Percentiles rank a stretch among this genome's conserved stretches.
Conservation (phyloP, 73 alveolate species). For the Paramecium biaurelia region DNA sequence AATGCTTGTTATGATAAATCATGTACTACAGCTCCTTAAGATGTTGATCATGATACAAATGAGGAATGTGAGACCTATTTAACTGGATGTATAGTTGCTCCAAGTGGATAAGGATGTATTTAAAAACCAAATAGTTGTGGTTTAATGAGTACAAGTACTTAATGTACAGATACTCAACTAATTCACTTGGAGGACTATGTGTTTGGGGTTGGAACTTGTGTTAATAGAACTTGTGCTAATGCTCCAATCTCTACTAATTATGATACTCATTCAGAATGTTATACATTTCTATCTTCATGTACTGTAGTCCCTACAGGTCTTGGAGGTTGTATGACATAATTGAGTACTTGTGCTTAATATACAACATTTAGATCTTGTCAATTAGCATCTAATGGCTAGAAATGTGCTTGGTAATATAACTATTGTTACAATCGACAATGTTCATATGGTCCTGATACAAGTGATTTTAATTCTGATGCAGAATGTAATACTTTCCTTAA, state of each 20-base stretch:
- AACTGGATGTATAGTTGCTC: constrained; percentile 2
- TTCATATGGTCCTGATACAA: constrained; percentile 33
- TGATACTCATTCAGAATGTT: constrained; percentile 31
- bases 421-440: neutral
- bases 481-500: neutral
- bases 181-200: constrained; percentile 25
- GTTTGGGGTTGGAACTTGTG: constrained; percentile 39
- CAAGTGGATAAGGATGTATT: constrained; percentile 20
- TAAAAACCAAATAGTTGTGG: neutral
- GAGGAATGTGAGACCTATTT: neutral
- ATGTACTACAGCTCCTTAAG: constrained; percentile 1
- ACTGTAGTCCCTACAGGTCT: neutral
- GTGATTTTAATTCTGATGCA: neutral
- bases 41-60: neutral
- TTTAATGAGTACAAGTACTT: neutral
- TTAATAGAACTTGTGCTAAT: constrained; percentile 1
- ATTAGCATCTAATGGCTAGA: neutral
- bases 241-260: constrained; percentile 7
- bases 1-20: constrained; percentile 33
- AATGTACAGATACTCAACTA: constrained; percentile 29
- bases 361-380: constrained; percentile 11
- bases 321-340: constrained; percentile 25
- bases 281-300: constrained; percentile 27
- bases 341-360: neutral
- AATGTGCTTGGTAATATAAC: constrained; percentile 31